Evolutionary conservation across 768 basidiomycete species (phyloP), one percentile per base, ranked within the genome.

Genomic region (Russula olivacea): DNA sequence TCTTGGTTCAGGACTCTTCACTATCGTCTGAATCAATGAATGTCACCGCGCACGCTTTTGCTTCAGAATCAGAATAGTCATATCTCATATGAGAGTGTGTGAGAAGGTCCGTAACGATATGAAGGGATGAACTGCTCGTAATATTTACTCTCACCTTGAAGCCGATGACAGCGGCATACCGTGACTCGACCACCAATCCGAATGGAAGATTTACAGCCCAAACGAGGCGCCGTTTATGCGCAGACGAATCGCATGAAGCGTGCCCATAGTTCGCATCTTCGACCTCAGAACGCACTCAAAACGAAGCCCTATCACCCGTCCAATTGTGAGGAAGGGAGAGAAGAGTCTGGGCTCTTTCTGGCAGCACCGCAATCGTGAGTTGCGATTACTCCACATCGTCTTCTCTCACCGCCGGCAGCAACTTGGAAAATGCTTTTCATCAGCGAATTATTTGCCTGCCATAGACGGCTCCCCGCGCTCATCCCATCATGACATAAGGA

Each of bases 181-280:
- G n/a, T n/a, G n/a, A n/a, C 34, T 38, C 21, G 30, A 4, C 43
- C 45, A 11, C 19, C 28, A 43, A 11, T 47, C 51, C 30, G n/a
- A 50, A 53, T 71, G 71, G 78, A 79, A 63, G 77, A 78, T 63
- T 63, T 64, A 1, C 78, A 79, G 55, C 40, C 76, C 76, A 21
- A 78, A 78, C 63, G 76, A 78, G 63, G 61, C 71, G 6, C 75
- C 75, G 51, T 68, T 73, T 58, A 59, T 71, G 30, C 72, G 74
- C 45, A 77, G 77, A 59, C 76, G 77, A 0, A 68, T 57, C 8
- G 49, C 69, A 0, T 23, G n/a, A n/a, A n/a, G 41, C 17, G 8
- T 23, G 21, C 47, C 21, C 11, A 49, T 25, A 7, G 71, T 77
- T 25, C 70, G 68, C 48, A 43, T 71, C 25, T 53, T 30, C 40